phyloP scores from a whole-genome alignment of 345 rosid species.

The Populus deltoides region DNA sequence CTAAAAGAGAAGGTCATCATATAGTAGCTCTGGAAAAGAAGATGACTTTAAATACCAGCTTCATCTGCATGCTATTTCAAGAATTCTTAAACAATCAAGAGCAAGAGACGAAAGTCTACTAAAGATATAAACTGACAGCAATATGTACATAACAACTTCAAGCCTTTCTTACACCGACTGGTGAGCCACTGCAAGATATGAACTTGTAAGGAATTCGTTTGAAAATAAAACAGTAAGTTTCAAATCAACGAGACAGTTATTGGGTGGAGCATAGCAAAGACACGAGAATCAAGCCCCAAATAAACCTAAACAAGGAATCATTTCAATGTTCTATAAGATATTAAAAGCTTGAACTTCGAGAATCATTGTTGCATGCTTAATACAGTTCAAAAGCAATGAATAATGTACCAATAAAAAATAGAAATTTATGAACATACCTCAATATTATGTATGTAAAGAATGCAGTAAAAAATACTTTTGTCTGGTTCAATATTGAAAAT shows the following conservation, averaged over 20 bases:
- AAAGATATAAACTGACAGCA: background rate
- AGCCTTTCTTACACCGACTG: conserved; percentile 2
- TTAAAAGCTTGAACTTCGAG: background rate
- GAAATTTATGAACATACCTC: conserved; percentile 43
- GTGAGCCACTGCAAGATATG: background rate
- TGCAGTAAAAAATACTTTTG: conserved; percentile 91
- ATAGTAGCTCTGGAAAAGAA: background rate
- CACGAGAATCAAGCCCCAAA: background rate
- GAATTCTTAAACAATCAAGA: background rate
- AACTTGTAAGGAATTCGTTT: background rate
- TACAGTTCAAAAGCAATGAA: background rate
- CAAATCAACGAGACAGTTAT: background rate
- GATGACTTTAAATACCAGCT: background rate
- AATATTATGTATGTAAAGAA: conserved; percentile 72
- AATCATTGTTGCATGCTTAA: background rate
- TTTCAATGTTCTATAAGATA: background rate
- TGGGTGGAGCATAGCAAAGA: background rate
- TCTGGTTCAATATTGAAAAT: conserved; percentile 93
- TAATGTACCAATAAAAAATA: background rate
- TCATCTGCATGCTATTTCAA: background rate
- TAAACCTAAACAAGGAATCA: background rate
- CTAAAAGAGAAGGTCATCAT: background rate
- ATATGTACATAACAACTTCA: background rate
- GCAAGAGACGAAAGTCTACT: background rate
- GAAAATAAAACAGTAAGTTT: background rate